phyloP scores from a whole-genome alignment of 257 asterid species.

The Knoxia roxburghii region DNA sequence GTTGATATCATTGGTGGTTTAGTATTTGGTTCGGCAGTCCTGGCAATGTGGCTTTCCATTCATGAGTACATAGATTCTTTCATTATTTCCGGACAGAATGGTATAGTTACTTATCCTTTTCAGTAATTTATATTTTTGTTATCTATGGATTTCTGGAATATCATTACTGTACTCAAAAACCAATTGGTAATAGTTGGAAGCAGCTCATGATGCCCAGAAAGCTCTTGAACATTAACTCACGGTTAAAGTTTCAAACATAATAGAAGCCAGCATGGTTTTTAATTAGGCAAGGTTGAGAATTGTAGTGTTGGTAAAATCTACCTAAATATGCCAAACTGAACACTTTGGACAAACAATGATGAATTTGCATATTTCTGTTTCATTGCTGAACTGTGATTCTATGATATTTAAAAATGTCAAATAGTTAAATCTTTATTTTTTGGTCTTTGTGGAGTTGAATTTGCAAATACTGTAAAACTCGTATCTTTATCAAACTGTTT shows the following conservation, averaged over 20 bases:
- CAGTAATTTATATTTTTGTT: constrained; percentile 1
- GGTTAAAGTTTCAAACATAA: neutral
- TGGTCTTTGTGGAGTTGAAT: neutral
- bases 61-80: constrained; percentile 58
- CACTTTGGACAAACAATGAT: neutral
- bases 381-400: neutral
- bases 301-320: neutral
- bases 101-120: constrained; percentile 30
- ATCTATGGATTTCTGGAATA: neutral
- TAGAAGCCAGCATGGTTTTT: neutral
- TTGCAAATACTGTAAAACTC: neutral
- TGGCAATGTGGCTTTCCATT: constrained; percentile 68
- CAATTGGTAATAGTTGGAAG: neutral
- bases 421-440: neutral
- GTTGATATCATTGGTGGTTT: constrained; percentile 76
- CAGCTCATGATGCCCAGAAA: neutral
- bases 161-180: no score
- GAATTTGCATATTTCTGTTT: neutral
- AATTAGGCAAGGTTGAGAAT: neutral
- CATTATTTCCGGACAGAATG: constrained; percentile 71
- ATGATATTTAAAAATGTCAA: neutral
- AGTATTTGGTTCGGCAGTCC: constrained; percentile 59
- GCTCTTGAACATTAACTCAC: neutral
- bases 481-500: neutral
- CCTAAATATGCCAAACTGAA: neutral